These are phyloP conservation scores for Daedalea quercina DNA, from an alignment of 768 basidiomycete genomes.

Conservation along the genomic window DNA sequence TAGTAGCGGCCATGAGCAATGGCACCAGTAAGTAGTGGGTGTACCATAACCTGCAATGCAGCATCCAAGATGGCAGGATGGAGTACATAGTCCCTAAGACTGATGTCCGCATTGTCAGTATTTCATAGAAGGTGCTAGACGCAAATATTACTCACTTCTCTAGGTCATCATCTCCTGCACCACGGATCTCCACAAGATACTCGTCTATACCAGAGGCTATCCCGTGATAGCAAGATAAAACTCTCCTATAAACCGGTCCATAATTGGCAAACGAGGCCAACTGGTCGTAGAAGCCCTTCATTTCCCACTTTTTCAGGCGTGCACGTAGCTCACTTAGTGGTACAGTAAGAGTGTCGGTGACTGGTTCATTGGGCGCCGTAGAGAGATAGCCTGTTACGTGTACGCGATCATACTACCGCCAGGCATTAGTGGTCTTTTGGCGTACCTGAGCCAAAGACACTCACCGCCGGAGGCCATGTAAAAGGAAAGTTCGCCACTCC, in stretches of 20 bases:
- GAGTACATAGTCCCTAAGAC: not conserved
- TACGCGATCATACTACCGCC: conserved; percentile 5
- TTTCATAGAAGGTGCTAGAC: not conserved
- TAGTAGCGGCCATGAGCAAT: conserved; percentile 24
- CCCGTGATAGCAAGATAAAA: conserved; percentile 12
- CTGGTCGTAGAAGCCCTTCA: conserved; percentile 19
- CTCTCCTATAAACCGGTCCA: conserved; percentile 25
- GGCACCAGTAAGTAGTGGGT: conserved; percentile 25
- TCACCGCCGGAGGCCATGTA: conserved; percentile 5
- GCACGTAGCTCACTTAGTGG: not conserved
- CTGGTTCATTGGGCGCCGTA: not conserved
- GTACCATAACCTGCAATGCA: conserved; percentile 27
- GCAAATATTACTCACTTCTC: not conserved
- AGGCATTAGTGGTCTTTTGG: not conserved
- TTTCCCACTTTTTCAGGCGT: conserved; percentile 5
- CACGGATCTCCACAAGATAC: conserved; percentile 1
- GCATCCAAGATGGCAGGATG: conserved; percentile 31
- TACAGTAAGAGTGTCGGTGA: not conserved
- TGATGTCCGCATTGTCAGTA: too few species aligned
- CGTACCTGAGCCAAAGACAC: not conserved
- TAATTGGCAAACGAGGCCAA: conserved; percentile 23
- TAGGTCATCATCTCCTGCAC: not conserved
- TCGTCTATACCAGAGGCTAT: not conserved
- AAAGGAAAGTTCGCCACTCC: conserved; percentile 5
- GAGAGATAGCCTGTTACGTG: conserved; percentile 7